phyloP scores from a whole-genome alignment of 768 basidiomycete species.

The Lactarius akahatsu region DNA sequence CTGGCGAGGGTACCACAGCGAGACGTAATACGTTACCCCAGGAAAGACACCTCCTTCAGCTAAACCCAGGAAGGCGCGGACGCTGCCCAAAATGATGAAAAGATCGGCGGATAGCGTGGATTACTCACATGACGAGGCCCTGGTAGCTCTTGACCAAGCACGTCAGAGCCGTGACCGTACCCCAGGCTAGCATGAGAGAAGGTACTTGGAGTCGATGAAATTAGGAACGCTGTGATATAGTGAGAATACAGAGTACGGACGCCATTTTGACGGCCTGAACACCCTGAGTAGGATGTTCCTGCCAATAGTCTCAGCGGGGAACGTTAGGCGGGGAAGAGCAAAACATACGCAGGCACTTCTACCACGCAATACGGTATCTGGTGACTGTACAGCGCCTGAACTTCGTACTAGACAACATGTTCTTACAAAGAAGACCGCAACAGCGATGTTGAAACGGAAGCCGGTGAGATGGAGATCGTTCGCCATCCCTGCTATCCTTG shows the following conservation, averaged over 20 bases:
- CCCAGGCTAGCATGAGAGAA: constrained; percentile 42
- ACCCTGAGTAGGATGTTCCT: constrained; percentile 42
- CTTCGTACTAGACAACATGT: background rate
- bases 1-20: constrained; percentile 58
- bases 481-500: constrained; percentile 46
- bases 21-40: constrained; percentile 46
- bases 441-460: constrained; percentile 39
- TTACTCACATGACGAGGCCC: constrained; percentile 37
- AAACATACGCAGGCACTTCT: constrained; percentile 42
- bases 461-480: constrained; percentile 39
- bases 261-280: constrained; percentile 39
- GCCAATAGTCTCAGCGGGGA: background rate
- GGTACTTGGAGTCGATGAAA: constrained; percentile 37
- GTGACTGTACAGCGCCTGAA: background rate
- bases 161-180: constrained; percentile 41
- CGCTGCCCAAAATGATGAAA: constrained; percentile 31
- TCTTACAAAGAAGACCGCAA: constrained; percentile 41
- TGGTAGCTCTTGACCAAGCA: constrained; percentile 39
- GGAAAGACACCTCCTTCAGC: constrained; percentile 47
- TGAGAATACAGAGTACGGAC: constrained; percentile 30
- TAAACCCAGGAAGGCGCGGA: constrained; percentile 46
- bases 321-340: background rate
- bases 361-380: constrained; percentile 41
- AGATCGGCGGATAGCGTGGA: background rate
- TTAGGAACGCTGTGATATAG: background rate